Percentiles rank a stretch among this genome's conserved stretches.
phyloP scores from a whole-genome alignment of 495 filamentous ascomycete genomes.

The Letharia lupina region DNA sequence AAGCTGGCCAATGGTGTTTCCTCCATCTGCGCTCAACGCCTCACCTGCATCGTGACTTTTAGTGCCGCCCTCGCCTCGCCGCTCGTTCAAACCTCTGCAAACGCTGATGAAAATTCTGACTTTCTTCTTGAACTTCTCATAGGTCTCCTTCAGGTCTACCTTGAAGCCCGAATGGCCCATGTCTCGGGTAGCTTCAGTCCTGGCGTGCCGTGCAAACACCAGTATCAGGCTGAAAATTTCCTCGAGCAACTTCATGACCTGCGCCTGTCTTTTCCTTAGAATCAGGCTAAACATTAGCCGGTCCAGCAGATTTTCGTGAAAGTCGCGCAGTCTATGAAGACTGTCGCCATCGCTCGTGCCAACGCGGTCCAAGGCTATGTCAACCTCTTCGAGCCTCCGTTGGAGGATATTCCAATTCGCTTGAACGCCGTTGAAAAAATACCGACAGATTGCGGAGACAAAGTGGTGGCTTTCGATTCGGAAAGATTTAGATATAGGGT shows the following conservation, averaged over 20 bases:
- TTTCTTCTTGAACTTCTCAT: constrained; percentile 22
- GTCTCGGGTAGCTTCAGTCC: background rate
- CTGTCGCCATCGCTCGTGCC: constrained; percentile 36
- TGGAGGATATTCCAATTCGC: constrained; percentile 64
- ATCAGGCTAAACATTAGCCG: constrained; percentile 67
- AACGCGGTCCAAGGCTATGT: constrained; percentile 45
- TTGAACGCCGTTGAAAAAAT: constrained; percentile 72
- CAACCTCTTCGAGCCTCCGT: constrained; percentile 51
- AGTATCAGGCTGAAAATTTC: constrained; percentile 68
- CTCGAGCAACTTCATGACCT: constrained; percentile 65
- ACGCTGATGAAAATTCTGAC: constrained; percentile 21
- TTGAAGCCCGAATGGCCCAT: background rate
- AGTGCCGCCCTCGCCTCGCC: constrained; percentile 9
- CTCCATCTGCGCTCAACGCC: constrained; percentile 12
- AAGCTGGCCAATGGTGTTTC: constrained; percentile 22
- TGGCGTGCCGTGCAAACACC: constrained; percentile 42
- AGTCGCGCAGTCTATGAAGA: constrained; percentile 55
- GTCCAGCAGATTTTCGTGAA: constrained; percentile 71
- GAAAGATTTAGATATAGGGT: constrained; percentile 50
- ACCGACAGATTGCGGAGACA: constrained; percentile 54
- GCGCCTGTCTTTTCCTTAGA: constrained; percentile 58
- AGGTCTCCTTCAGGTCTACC: background rate
- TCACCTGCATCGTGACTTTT: constrained; percentile 1
- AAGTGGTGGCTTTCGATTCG: constrained; percentile 72
- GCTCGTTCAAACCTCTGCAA: constrained; percentile 24